Conservation (phyloP, 352 stramenopile genomes). For the Phytophthora capsici region DNA sequence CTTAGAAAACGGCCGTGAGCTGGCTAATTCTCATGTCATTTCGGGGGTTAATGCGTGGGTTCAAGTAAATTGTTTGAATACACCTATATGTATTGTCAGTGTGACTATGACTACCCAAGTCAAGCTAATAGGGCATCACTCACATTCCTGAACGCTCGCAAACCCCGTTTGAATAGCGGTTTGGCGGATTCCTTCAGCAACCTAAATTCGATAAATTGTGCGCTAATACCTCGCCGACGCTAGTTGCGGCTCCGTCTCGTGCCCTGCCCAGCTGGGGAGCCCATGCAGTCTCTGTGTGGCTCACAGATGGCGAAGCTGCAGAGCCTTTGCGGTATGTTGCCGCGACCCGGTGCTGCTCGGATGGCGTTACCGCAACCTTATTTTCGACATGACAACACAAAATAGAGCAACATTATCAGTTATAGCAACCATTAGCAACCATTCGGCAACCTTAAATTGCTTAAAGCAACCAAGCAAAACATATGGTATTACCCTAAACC, state of each 20-base stretch:
- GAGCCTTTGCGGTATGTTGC: constrained; percentile 23
- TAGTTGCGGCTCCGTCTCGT: constrained; percentile 16
- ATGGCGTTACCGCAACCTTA: too few relatives aligned
- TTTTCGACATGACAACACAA: too few relatives aligned
- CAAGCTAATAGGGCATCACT: too few relatives aligned
- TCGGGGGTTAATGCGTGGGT: constrained; percentile 1
- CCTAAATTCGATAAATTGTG: constrained; percentile 18
- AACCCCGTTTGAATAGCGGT: neutral
- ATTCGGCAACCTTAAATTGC: too few relatives aligned
- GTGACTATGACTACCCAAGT: constrained; percentile 3
- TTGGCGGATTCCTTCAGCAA: neutral
- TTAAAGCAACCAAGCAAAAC: too few relatives aligned
- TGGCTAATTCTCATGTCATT: constrained; percentile 1
- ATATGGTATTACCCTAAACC: too few relatives aligned
- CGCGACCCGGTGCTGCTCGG: constrained; percentile 8
- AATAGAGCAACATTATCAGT: too few relatives aligned
- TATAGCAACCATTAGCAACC: too few relatives aligned
- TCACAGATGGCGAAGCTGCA: constrained; percentile 14
- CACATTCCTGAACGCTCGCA: neutral
- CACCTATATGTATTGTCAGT: neutral
- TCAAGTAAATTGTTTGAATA: constrained; percentile 30
- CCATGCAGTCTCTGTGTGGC: constrained; percentile 24
- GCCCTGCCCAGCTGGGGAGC: constrained; percentile 19
- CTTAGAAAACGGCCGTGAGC: neutral
- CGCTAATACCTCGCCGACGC: neutral